phyloP scores from a whole-genome alignment of 225 moss, liverwort and hornwort genomes.

The Asterella californica region DNA sequence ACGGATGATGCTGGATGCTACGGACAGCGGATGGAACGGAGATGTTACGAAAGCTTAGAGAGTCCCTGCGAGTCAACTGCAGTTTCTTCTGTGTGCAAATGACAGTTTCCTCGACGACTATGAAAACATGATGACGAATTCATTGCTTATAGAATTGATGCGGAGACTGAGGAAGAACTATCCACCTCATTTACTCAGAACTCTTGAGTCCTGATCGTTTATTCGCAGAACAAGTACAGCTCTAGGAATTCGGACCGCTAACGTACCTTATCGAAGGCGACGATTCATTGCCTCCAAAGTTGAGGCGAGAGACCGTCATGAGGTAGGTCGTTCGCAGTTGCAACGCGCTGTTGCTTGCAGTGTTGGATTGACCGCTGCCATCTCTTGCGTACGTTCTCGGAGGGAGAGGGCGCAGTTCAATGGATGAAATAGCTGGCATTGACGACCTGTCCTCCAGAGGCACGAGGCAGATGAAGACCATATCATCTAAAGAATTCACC shows the following conservation, averaged over 20 bases:
- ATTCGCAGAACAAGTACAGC: too few relatives aligned
- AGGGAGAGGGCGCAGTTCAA: slow-evolving; percentile 12
- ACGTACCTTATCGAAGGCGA: slow-evolving; percentile 3
- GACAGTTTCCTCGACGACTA: neutral
- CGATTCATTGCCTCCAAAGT: slow-evolving; percentile 9
- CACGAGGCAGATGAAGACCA: neutral
- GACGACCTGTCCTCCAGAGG: slow-evolving; percentile 9
- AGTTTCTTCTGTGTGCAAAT: neutral
- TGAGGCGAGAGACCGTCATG: neutral
- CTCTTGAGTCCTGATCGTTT: too few relatives aligned
- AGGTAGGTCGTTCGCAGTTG: neutral
- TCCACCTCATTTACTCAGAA: too few relatives aligned
- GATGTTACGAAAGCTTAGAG: too few relatives aligned
- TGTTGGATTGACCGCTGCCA: neutral
- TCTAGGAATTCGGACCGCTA: neutral
- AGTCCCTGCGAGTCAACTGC: too few relatives aligned
- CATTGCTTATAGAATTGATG: neutral
- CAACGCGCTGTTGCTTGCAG: neutral
- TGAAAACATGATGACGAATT: neutral
- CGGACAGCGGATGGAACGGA: neutral
- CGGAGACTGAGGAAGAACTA: neutral
- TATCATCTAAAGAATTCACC: neutral
- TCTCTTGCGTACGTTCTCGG: neutral
- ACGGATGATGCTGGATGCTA: neutral
- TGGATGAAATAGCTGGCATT: slow-evolving; percentile 7